phyloP scores from a whole-genome alignment of 2,329 filamentous ascomycete species.

The Thelonectria discophora region DNA sequence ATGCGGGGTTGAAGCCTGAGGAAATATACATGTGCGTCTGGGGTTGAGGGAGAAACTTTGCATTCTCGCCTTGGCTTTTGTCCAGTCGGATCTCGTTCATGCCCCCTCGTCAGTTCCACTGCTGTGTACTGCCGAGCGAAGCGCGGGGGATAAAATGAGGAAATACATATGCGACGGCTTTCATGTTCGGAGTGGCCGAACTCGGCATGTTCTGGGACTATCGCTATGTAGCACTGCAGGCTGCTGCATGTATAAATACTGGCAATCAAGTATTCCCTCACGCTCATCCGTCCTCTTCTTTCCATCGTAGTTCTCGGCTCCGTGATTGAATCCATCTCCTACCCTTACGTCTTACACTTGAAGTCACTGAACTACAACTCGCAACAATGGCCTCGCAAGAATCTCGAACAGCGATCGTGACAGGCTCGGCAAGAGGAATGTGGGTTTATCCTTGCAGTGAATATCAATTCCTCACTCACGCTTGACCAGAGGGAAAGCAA shows the following conservation, averaged over 20 bases:
- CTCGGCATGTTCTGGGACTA: not conserved
- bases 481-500: conserved; percentile 62
- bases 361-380: too few species aligned
- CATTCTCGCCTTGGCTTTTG: not conserved
- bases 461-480: not conserved
- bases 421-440: conserved; percentile 23
- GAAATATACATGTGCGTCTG: not conserved
- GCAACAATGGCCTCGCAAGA: conserved; percentile 4
- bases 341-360: not conserved
- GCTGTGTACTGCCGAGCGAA: not conserved
- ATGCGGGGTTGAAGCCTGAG: not conserved
- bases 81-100: not conserved
- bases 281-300: not conserved
- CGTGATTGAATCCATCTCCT: not conserved
- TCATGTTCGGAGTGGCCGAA: not conserved
- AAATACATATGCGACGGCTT: not conserved
- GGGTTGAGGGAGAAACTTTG: not conserved
- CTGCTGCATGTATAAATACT: not conserved
- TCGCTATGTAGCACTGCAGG: not conserved
- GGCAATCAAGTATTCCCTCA: not conserved
- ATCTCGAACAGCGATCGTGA: conserved; percentile 18
- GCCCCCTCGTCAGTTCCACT: not conserved
- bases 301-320: not conserved
- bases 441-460: not conserved
- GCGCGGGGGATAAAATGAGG: not conserved